Percentiles rank a stretch among this genome's conserved stretches.
Conservation (phyloP, 2,329 filamentous ascomycete genomes). For the Drechslerella coelobrocha region DNA sequence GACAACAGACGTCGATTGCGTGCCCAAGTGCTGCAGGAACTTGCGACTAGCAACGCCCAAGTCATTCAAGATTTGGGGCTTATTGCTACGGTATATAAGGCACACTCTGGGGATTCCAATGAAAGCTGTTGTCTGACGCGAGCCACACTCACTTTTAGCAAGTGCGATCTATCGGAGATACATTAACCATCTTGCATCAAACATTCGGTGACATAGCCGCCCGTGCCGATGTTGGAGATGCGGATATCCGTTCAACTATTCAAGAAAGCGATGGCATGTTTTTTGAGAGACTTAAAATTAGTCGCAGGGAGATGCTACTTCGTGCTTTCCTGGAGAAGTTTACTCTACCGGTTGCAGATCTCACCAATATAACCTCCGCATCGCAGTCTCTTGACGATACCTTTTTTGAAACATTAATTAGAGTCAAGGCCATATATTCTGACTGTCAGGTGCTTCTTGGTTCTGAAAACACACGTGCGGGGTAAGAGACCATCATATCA, state of each 20-base stretch:
- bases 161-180: constrained; percentile 30
- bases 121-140: neutral
- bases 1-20: constrained; percentile 33
- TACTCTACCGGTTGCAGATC: constrained; percentile 79
- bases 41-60: constrained; percentile 30
- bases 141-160: constrained; percentile 14
- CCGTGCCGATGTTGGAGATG: constrained; percentile 20
- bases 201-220: constrained; percentile 26
- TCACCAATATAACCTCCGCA: constrained; percentile 75
- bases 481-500: constrained; percentile 32
- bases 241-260: constrained; percentile 21
- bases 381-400: constrained; percentile 82
- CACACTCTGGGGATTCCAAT: neutral
- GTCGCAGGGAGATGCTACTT: constrained; percentile 80
- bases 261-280: constrained; percentile 62
- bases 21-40: constrained; percentile 24
- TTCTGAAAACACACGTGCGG: constrained; percentile 78
- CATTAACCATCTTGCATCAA: constrained; percentile 22
- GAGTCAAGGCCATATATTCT: constrained; percentile 83
- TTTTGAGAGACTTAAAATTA: constrained; percentile 73
- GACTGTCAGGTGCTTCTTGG: constrained; percentile 90
- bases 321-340: constrained; percentile 82
- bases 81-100: constrained; percentile 24
- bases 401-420: constrained; percentile 79
- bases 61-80: constrained; percentile 35